A percentile compares a stretch with the other conserved stretches of the same genome.
Conservation (phyloP, 1,284 basidiomycete species). For the Heimioporus punctisporus region DNA sequence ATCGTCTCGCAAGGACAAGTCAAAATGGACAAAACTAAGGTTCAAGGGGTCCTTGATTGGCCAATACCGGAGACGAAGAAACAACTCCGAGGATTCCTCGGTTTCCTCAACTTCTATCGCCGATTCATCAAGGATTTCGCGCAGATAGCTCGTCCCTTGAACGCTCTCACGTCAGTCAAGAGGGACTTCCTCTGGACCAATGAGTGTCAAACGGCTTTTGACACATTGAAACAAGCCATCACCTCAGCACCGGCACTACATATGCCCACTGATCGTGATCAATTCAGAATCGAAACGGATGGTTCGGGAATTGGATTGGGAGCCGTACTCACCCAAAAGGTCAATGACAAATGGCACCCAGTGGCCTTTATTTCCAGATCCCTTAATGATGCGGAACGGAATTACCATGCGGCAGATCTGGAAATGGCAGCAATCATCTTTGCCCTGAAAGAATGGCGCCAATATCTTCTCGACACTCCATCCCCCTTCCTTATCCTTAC, state of each 20-base stretch:
- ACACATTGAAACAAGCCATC: neutral
- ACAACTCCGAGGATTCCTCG: conserved; percentile 25
- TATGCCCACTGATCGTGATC: neutral
- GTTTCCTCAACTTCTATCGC: conserved; percentile 31
- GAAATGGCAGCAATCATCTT: neutral
- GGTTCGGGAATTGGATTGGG: too few species aligned
- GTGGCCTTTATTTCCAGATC: neutral
- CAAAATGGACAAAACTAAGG: too few species aligned
- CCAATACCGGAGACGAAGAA: conserved; percentile 25
- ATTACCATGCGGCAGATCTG: neutral
- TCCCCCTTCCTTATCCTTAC: neutral
- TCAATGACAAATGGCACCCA: too few species aligned
- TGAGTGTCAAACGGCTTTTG: neutral
- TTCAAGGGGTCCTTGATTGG: conserved; percentile 39
- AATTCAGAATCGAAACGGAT: neutral
- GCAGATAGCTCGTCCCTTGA: conserved; percentile 30
- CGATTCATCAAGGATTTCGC: conserved; percentile 42
- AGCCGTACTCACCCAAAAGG: too few species aligned
- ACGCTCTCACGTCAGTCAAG: too few species aligned
- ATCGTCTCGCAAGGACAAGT: conserved; percentile 21
- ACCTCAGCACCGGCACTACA: neutral
- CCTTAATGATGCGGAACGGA: neutral
- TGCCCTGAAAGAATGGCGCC: neutral
- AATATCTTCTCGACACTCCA: neutral
- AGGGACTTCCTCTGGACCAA: neutral